These are phyloP conservation scores for Dictyostelium intermedium DNA, from an alignment of 78 protist genomes.

Conservation along the genomic window DNA sequence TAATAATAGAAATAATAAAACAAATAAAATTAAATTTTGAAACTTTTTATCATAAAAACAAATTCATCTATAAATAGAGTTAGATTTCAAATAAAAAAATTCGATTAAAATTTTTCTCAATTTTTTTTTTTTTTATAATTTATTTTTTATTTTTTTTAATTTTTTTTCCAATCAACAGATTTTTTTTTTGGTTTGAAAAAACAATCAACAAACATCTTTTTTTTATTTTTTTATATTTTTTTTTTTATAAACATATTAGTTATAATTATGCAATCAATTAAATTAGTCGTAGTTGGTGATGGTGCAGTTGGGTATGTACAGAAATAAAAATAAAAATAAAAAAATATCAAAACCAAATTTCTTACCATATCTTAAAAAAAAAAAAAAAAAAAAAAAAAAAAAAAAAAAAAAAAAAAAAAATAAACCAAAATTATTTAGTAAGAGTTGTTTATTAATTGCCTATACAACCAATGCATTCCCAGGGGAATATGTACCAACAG, in stretches of 20 bases:
- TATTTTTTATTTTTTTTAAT: background rate
- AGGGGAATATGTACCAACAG: constrained; percentile 89
- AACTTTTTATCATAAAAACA: no score
- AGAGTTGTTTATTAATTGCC: constrained; percentile 90
- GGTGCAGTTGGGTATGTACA: constrained; percentile 50
- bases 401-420: background rate
- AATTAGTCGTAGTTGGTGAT: constrained; percentile 86
- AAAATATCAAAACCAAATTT: background rate
- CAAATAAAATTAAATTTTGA: background rate
- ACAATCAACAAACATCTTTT: background rate
- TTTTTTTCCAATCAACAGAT: background rate
- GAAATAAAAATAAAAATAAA: background rate
- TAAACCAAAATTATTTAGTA: constrained; percentile 60
- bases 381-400: background rate
- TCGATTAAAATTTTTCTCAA: background rate
- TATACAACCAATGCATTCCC: constrained; percentile 95
- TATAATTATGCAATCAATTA: constrained; percentile 85
- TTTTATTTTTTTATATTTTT: background rate
- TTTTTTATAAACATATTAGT: background rate
- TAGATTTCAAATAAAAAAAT: background rate
- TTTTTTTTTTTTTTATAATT: background rate
- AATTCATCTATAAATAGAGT: background rate
- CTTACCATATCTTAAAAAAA: no score
- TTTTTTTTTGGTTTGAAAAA: background rate
- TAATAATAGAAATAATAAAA: no score